Percentiles rank a stretch among this genome's conserved stretches.
Conservation (phyloP, 2,329 filamentous ascomycete species). For the Hypoxylon sp. region DNA sequence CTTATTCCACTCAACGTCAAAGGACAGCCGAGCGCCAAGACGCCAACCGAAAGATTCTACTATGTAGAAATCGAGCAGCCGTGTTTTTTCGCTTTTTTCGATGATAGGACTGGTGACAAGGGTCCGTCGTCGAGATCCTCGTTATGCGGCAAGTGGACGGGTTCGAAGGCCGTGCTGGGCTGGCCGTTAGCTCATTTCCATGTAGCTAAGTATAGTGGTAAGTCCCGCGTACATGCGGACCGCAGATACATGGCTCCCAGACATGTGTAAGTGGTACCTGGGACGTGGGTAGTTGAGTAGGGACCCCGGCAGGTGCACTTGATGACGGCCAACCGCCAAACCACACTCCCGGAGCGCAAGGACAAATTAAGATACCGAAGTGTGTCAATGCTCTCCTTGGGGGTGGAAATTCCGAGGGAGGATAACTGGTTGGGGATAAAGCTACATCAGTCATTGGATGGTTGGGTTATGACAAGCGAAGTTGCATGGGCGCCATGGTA, state of each 20-base stretch:
- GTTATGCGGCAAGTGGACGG: constrained; percentile 33
- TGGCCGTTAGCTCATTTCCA: constrained; percentile 26
- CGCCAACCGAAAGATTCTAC: constrained; percentile 37
- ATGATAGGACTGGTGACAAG: constrained; percentile 12
- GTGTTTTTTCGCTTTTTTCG: background rate
- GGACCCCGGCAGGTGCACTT: constrained; percentile 14
- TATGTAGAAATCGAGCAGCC: constrained; percentile 34
- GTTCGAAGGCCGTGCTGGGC: constrained; percentile 15
- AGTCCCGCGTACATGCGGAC: constrained; percentile 22
- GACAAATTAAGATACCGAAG: constrained; percentile 16
- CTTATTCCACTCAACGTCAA: constrained; percentile 31
- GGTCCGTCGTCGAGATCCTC: constrained; percentile 8
- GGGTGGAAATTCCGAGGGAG: background rate
- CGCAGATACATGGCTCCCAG: background rate
- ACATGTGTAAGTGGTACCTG: background rate
- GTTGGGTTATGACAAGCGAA: constrained; percentile 48
- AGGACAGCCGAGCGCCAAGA: constrained; percentile 38
- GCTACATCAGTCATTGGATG: constrained; percentile 42
- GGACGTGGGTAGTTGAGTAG: background rate
- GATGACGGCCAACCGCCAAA: constrained; percentile 25
- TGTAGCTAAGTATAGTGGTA: constrained; percentile 2
- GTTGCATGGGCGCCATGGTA: constrained; percentile 43
- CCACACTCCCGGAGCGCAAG: constrained; percentile 1
- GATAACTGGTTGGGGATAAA: constrained; percentile 22
- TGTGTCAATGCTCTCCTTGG: constrained; percentile 1